Evolutionary conservation across 768 basidiomycete genomes (phyloP).

Genomic region (Amanita rubescens): DNA sequence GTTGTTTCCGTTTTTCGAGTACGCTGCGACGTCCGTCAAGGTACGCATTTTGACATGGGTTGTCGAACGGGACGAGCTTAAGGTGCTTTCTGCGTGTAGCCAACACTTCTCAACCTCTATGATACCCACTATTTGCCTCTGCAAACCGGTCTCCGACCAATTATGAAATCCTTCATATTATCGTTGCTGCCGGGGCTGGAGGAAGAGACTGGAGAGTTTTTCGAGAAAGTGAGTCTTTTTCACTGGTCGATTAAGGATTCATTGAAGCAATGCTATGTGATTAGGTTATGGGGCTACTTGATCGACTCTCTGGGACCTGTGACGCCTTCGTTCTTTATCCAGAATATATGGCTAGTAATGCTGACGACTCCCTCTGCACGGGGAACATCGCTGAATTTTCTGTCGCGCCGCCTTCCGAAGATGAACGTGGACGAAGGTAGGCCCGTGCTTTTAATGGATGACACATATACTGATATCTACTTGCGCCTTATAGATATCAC

Average conservation of each 20-base stretch:
- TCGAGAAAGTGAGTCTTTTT: constrained; percentile 60
- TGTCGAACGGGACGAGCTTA: background rate
- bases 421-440: constrained; percentile 65
- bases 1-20: constrained; percentile 97
- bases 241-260: constrained; percentile 9
- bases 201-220: constrained; percentile 96
- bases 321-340: constrained; percentile 85
- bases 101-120: constrained; percentile 84
- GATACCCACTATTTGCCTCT: constrained; percentile 89
- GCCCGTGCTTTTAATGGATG: background rate
- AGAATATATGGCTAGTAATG: constrained; percentile 93
- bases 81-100: constrained; percentile 34
- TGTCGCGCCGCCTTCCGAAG: constrained; percentile 71
- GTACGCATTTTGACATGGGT: constrained; percentile 27
- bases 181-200: constrained; percentile 92
- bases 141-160: constrained; percentile 70
- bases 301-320: constrained; percentile 79
- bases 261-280: background rate
- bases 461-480: background rate
- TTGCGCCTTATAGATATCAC: constrained; percentile 44
- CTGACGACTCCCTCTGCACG: constrained; percentile 82
- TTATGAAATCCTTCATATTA: constrained; percentile 92
- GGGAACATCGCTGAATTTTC: constrained; percentile 81
- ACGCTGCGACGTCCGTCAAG: constrained; percentile 98
- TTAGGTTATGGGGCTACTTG: constrained; percentile 74